phyloP scores from a whole-genome alignment of 1,284 basidiomycete genomes.

The Puccinia hordei region DNA sequence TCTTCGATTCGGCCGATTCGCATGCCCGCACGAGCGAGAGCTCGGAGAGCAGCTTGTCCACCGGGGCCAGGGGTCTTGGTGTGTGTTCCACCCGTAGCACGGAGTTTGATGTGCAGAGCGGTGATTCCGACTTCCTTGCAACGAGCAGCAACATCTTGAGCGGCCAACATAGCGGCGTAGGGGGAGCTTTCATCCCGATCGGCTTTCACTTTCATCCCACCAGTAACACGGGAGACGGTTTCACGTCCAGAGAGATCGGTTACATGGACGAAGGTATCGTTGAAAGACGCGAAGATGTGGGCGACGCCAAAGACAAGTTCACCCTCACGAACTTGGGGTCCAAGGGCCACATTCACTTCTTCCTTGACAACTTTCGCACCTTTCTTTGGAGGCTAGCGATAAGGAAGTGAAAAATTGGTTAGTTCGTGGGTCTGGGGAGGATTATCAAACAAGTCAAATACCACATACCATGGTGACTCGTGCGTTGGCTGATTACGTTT shows the following conservation, averaged over 20 bases:
- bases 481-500: background rate
- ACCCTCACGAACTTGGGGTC: conserved; percentile 90
- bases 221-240: conserved; percentile 97
- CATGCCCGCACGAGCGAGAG: conserved; percentile 98
- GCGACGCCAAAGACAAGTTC: conserved; percentile 88
- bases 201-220: conserved; percentile 99
- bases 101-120: conserved; percentile 94
- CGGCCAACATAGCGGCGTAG: conserved; percentile 99
- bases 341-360: conserved; percentile 77
- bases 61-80: conserved; percentile 99
- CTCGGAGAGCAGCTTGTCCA: conserved; percentile 96
- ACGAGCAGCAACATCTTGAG: conserved; percentile 91
- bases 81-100: conserved; percentile 96
- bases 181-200: conserved; percentile 99
- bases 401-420: too few species aligned
- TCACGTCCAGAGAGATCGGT: conserved; percentile 99
- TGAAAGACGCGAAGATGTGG: conserved; percentile 93
- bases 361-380: conserved; percentile 66
- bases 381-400: conserved; percentile 42
- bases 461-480: background rate
- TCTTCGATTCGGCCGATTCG: conserved; percentile 93
- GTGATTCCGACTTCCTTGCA: conserved; percentile 99
- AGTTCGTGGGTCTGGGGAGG: background rate
- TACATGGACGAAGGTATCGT: conserved; percentile 99
- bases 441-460: background rate